phyloP scores from a whole-genome alignment of 163 green algal genomes.

The Chlorella variabilis region DNA sequence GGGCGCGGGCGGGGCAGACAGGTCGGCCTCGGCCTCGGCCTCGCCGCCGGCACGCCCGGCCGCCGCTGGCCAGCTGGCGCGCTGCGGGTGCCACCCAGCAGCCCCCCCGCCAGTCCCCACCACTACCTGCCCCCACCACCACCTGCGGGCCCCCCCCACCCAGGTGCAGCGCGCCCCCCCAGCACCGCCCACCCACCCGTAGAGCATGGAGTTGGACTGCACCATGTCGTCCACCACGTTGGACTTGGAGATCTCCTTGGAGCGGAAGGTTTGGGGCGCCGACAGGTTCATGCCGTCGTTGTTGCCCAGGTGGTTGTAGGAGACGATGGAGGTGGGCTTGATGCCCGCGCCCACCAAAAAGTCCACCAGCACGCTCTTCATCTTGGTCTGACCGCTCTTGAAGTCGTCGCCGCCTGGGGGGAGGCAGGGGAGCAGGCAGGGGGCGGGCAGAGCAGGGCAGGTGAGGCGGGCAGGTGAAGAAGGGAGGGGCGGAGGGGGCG shows the following conservation, averaged over 20 bases:
- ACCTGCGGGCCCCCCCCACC: not conserved
- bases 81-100: too few relatives aligned
- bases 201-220: constrained; percentile 92
- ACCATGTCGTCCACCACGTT: constrained; percentile 99
- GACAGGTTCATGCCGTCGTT: constrained; percentile 99
- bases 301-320: constrained; percentile 99
- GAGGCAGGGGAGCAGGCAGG: not conserved
- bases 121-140: not conserved
- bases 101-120: not conserved
- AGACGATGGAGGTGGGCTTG: constrained; percentile 98
- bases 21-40: not conserved
- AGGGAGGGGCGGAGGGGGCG: too few relatives aligned
- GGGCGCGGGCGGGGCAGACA: not conserved
- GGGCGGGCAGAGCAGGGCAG: not conserved
- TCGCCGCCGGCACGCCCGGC: too few relatives aligned
- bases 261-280: constrained; percentile 94
- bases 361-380: constrained; percentile 99
- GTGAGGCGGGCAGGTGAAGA: too few relatives aligned
- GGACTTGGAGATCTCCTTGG: constrained; percentile 98
- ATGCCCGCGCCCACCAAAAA: constrained; percentile 98
- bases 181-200: constrained; percentile 51
- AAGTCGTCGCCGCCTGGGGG: constrained; percentile 94
- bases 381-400: constrained; percentile 99
- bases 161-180: not conserved
- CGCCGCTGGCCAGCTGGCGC: too few relatives aligned